phyloP scores from a whole-genome alignment of 2,329 filamentous ascomycete genomes.

The Fusarium scirpi region DNA sequence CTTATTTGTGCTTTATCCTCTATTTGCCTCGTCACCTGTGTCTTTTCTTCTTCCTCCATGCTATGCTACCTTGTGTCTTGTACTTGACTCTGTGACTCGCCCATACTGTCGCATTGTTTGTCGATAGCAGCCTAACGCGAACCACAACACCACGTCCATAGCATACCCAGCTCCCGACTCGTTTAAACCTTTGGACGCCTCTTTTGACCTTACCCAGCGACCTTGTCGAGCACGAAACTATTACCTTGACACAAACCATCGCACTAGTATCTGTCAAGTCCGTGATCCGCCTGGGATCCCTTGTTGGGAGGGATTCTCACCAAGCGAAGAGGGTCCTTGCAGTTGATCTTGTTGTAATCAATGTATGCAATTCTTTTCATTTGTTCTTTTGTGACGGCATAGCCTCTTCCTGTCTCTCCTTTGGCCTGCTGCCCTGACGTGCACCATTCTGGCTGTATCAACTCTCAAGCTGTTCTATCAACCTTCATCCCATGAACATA shows the following conservation, averaged over 20 bases:
- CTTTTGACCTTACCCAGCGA: background rate
- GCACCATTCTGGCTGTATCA: background rate
- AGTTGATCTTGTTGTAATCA: background rate
- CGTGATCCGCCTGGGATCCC: slow-evolving; percentile 20
- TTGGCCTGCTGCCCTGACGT: background rate
- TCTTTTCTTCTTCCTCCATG: background rate
- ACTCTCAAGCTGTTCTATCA: background rate
- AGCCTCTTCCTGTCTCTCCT: background rate
- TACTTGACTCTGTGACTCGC: slow-evolving; percentile 8
- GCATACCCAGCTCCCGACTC: slow-evolving; percentile 7
- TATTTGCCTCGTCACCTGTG: slow-evolving; percentile 13
- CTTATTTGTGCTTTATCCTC: slow-evolving; percentile 12
- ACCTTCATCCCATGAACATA: background rate
- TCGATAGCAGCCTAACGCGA: slow-evolving; percentile 12
- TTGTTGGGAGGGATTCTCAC: slow-evolving; percentile 19
- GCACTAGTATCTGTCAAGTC: slow-evolving; percentile 19
- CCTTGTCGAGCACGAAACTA: background rate
- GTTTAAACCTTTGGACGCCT: background rate
- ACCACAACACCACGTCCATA: slow-evolving; percentile 11
- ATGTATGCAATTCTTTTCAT: slow-evolving; percentile 26
- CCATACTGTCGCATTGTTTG: background rate
- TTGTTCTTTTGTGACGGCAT: background rate
- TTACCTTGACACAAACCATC: slow-evolving; percentile 10
- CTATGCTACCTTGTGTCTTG: background rate
- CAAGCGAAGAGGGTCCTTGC: background rate